These are phyloP conservation scores for Lichtheimia hyalospora DNA, from an alignment of 371 early-diverging fungal species.

Conservation along the genomic window DNA sequence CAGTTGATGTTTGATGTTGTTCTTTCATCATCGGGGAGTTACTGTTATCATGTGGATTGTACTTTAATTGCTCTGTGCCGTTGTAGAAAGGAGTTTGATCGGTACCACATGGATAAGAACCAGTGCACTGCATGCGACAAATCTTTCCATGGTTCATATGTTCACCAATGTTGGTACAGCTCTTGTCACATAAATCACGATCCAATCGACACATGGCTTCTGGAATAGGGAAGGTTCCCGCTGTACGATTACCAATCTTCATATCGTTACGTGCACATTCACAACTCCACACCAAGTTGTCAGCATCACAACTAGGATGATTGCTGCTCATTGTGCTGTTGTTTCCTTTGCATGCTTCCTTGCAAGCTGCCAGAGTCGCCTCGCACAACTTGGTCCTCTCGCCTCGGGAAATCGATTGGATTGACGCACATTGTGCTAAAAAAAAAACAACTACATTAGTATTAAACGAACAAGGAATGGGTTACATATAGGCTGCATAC, in stretches of 20 bases:
- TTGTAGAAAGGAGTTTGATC: constrained; percentile 8
- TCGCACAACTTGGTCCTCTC: too few relatives aligned
- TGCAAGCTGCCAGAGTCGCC: too few relatives aligned
- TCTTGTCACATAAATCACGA: constrained; percentile 5
- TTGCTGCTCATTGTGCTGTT: not conserved
- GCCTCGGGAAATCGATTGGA: too few relatives aligned
- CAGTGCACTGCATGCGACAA: constrained; percentile 7
- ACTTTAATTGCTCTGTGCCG: not conserved
- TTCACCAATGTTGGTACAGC: constrained; percentile 6
- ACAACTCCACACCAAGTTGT: constrained; percentile 4
- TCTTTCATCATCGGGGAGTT: not conserved
- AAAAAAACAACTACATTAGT: too few relatives aligned
- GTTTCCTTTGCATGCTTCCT: not conserved
- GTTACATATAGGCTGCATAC: too few relatives aligned
- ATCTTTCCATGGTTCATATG: constrained; percentile 5
- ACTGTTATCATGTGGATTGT: not conserved
- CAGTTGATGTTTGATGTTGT: not conserved
- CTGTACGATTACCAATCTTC: not conserved
- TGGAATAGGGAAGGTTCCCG: constrained; percentile 8
- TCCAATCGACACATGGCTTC: constrained; percentile 6
- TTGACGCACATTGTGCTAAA: too few relatives aligned
- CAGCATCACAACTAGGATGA: not conserved
- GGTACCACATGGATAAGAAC: constrained; percentile 10
- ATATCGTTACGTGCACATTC: not conserved
- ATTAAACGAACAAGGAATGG: too few relatives aligned